Percentiles rank a stretch among this genome's conserved stretches.
These are phyloP conservation scores for Flaveria sonorensis DNA, from an alignment of 129 eudicot species.

Conservation along the genomic window DNA sequence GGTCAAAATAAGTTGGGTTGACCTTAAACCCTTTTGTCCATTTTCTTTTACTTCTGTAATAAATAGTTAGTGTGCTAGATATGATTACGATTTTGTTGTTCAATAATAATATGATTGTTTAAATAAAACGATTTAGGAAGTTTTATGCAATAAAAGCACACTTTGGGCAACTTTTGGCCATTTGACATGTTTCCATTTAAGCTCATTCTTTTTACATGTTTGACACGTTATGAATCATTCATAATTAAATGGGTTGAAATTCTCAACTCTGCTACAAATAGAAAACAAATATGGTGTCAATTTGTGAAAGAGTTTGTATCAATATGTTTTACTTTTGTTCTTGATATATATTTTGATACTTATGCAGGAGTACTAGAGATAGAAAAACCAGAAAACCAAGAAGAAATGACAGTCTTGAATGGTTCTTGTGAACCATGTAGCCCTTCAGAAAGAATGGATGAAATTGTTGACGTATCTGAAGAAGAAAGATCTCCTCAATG, in stretches of 20 bases:
- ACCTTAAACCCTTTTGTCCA: neutral
- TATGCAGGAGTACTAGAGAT: conserved; percentile 37
- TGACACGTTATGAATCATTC: neutral
- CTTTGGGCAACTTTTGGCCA: neutral
- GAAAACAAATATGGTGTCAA: neutral
- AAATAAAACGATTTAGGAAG: neutral
- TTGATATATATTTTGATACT: conserved; percentile 17
- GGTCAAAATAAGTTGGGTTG: neutral
- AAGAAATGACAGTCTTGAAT: conserved; percentile 35
- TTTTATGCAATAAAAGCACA: neutral
- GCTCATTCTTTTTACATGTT: neutral
- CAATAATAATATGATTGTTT: neutral
- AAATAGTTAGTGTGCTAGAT: neutral
- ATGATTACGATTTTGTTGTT: neutral
- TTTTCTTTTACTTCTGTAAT: neutral
- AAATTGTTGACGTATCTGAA: conserved; percentile 32
- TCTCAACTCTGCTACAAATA: neutral
- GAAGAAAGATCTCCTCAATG: conserved; percentile 37
- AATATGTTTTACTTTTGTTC: neutral
- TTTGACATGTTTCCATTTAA: neutral
- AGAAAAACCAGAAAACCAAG: conserved; percentile 33
- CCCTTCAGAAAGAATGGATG: conserved; percentile 21
- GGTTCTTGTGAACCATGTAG: conserved; percentile 38
- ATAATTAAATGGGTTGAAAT: neutral
- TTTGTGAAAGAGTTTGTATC: neutral